Percentiles rank a stretch among this genome's conserved stretches.
Evolutionary conservation across 1,139 yeast genomes (phyloP).

Genomic region (Geotrichum restrictum): DNA sequence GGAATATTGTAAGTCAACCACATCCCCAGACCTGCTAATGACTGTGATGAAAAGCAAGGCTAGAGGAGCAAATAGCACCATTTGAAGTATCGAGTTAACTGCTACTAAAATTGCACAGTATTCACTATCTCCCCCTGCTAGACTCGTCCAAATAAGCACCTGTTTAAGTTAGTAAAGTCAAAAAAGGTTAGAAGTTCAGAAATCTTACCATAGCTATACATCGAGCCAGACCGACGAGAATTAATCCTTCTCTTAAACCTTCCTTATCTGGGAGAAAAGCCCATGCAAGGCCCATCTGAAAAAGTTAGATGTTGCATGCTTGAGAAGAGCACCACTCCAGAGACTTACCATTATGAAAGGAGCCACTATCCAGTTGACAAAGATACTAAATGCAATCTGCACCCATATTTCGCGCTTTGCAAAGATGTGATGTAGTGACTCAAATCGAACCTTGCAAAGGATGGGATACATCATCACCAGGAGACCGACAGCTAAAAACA

Average conservation of each 20-base stretch:
- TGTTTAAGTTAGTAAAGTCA: background rate
- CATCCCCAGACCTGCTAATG: conserved; percentile 23
- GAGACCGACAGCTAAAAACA: conserved; percentile 45
- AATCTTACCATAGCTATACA: conserved; percentile 57
- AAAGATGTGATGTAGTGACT: conserved; percentile 37
- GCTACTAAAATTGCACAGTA: conserved; percentile 54
- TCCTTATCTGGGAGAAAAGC: conserved; percentile 47
- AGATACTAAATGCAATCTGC: conserved; percentile 43
- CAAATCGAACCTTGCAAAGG: conserved; percentile 53
- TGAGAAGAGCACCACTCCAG: background rate
- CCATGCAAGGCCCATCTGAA: conserved; percentile 49
- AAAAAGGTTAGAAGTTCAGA: background rate
- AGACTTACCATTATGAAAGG: conserved; percentile 51
- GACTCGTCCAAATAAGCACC: conserved; percentile 54
- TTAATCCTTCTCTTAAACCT: conserved; percentile 53
- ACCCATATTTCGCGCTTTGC: conserved; percentile 32
- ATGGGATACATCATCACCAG: conserved; percentile 60
- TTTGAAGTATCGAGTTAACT: conserved; percentile 51
- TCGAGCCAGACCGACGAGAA: conserved; percentile 58
- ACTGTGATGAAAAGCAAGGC: conserved; percentile 43
- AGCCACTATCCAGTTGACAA: conserved; percentile 55
- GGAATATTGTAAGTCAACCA: conserved; percentile 37
- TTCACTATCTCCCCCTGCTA: conserved; percentile 52
- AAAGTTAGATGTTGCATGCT: background rate
- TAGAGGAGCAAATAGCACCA: conserved; percentile 54